A percentile compares a stretch with the other conserved stretches of the same genome.
Evolutionary conservation across 1,284 basidiomycete genomes (phyloP).

Genomic region (Trichosporon sp.): DNA sequence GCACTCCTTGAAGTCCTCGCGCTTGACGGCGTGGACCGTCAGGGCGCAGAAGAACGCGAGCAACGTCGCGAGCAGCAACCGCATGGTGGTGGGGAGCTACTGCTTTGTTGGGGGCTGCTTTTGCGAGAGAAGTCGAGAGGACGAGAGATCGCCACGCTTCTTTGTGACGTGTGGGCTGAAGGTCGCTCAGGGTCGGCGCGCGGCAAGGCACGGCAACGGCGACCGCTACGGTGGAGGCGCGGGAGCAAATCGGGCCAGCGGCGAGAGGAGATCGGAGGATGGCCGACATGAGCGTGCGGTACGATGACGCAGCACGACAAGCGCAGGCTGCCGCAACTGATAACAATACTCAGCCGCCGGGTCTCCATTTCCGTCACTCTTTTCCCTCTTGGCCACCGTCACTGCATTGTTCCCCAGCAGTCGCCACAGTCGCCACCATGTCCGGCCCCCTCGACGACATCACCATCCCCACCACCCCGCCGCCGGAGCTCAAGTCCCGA

Average conservation of each 20-base stretch:
- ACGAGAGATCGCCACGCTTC: neutral
- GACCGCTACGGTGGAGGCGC: neutral
- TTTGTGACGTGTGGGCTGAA: neutral
- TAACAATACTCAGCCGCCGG: neutral
- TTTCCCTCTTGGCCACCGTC: neutral
- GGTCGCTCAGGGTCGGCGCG: neutral
- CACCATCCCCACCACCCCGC: slow-evolving; percentile 45
- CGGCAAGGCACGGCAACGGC: neutral
- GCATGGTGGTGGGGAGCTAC: slow-evolving; percentile 8
- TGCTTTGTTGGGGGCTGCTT: neutral
- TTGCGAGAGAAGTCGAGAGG: neutral
- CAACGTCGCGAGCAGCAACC: slow-evolving; percentile 11
- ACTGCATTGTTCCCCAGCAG: neutral
- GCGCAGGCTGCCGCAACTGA: neutral
- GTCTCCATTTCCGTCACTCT: neutral
- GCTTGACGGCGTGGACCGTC: slow-evolving; percentile 48
- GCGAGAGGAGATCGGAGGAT: neutral
- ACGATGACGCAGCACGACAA: neutral
- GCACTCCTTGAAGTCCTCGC: slow-evolving; percentile 86
- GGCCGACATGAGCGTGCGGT: neutral
- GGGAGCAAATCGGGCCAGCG: neutral
- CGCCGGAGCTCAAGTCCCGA: slow-evolving; percentile 54
- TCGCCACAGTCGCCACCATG: slow-evolving; percentile 17
- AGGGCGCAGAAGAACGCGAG: slow-evolving; percentile 12
- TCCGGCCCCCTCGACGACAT: slow-evolving; percentile 32